Evolutionary conservation across 176 grass and related monocot genomes (phyloP), one percentile per base, ranked within the genome.

Genomic region (Hordeum vulgare): DNA sequence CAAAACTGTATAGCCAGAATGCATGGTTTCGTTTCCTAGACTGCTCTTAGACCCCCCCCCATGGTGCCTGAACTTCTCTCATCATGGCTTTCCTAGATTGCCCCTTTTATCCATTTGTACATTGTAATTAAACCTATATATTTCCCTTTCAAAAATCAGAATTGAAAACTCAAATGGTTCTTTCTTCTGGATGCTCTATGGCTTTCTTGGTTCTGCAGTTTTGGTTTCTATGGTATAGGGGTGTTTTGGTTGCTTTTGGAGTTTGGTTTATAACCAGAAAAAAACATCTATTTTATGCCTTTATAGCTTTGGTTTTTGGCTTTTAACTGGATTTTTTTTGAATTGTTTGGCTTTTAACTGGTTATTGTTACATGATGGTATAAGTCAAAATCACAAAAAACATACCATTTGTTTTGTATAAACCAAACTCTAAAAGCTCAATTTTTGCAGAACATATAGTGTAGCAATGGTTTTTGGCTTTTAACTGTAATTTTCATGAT

Each of bases 1-100:
- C 20, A 63, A 77, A 84, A 89, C 57, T 89, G 87, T 92, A 89
- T 85, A 92, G 86, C 44, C 37, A 78, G 66, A 71, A 76, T 63
- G 45, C 5, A 49, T 49, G 21, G 53, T 36, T 64, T 64, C 58
- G 77, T 84, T 84, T 83, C 86, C 84, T 89, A 84, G 83, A 83
- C 75, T 65, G 41, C 27, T 66, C 18, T 85, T 85, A 85, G 78
- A 64, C 13, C 45, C 12, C 25, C 18, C 25, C 36, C 77, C 14
- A 66, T 78, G 83, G 35, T 85, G 84, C 62, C 21, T 35, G 51
- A 73, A 78, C 71, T 66, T 66, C 35, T 78, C 20, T 81, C 74
- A 60, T 82, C 42, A 66, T 37, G 84, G 79, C 58, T 57, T 44
- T 74, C 33, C 34, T 90, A 74, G 78, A 71, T 66, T n/a, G 54